Conservation (phyloP, 2,329 filamentous ascomycete species). For the Huntiella abstrusa region DNA sequence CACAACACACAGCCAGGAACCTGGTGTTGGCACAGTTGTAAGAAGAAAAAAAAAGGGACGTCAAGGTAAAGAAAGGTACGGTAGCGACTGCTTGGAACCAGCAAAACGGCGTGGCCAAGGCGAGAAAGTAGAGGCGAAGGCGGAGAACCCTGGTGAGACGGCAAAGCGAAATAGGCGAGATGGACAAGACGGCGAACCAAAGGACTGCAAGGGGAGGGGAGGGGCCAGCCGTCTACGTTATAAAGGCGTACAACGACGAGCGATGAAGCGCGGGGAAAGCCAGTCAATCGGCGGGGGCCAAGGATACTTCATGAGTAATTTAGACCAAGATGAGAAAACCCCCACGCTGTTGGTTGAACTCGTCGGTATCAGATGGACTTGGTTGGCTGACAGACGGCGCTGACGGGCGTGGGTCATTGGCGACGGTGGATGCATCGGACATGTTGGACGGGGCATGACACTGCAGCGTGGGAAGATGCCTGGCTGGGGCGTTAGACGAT, state of each 20-base stretch:
- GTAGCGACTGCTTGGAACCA: background rate
- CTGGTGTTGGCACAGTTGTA: background rate
- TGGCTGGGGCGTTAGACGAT: no score
- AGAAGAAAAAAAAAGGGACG: no score
- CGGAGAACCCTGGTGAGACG: background rate
- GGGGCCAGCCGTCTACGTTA: background rate
- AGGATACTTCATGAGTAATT: background rate
- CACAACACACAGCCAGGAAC: background rate
- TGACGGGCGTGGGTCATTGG: no score
- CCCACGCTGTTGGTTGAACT: no score
- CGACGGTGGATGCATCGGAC: no score
- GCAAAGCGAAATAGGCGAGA: background rate
- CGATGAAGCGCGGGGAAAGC: background rate
- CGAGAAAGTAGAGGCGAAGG: constrained; percentile 3
- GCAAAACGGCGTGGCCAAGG: background rate
- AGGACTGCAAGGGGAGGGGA: background rate
- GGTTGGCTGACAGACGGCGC: no score
- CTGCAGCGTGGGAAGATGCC: no score
- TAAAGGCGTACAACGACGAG: background rate
- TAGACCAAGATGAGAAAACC: background rate
- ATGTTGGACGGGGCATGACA: no score
- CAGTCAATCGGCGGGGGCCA: background rate
- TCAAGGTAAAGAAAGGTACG: background rate
- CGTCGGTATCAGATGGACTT: no score
- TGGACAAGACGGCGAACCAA: background rate